Percentiles rank a stretch among this genome's conserved stretches.
Evolutionary conservation across 2,329 filamentous ascomycete genomes (phyloP).

Genomic region (Trichocomaceae sp.): DNA sequence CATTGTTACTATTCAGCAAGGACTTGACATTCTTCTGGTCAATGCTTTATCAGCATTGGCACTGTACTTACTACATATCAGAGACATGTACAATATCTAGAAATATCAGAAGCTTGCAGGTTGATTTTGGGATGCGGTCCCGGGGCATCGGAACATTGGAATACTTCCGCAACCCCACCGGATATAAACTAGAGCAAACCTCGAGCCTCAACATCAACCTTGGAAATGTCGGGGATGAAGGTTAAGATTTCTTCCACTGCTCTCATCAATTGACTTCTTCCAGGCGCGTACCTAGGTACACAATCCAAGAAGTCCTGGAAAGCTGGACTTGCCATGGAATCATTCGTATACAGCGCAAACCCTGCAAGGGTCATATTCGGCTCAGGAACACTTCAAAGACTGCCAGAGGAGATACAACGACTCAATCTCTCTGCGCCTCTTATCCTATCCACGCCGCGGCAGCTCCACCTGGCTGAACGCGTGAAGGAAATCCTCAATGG

Average conservation of each 20-base stretch:
- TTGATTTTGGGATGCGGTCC: neutral
- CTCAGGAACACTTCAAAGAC: slow-evolving; percentile 46
- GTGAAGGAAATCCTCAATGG: slow-evolving; percentile 42
- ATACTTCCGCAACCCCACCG: neutral
- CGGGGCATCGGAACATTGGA: neutral
- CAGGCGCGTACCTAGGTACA: neutral
- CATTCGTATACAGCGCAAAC: slow-evolving; percentile 51
- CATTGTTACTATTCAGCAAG: neutral
- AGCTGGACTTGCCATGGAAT: slow-evolving; percentile 36
- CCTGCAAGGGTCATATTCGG: slow-evolving; percentile 53
- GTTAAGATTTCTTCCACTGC: neutral
- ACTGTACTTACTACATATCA: neutral
- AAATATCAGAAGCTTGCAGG: neutral
- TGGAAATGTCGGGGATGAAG: neutral
- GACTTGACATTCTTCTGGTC: neutral
- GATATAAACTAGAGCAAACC: neutral
- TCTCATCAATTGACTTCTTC: neutral
- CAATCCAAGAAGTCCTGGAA: neutral
- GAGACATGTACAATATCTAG: neutral
- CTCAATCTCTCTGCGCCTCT: slow-evolving; percentile 46
- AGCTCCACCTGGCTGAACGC: slow-evolving; percentile 41
- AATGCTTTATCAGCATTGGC: too few species aligned
- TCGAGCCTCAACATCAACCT: too few species aligned
- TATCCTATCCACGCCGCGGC: slow-evolving; percentile 52
- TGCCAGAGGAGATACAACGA: slow-evolving; percentile 38